These are phyloP conservation scores for Russula foetens DNA, from an alignment of 768 basidiomycete genomes.

Conservation along the genomic window DNA sequence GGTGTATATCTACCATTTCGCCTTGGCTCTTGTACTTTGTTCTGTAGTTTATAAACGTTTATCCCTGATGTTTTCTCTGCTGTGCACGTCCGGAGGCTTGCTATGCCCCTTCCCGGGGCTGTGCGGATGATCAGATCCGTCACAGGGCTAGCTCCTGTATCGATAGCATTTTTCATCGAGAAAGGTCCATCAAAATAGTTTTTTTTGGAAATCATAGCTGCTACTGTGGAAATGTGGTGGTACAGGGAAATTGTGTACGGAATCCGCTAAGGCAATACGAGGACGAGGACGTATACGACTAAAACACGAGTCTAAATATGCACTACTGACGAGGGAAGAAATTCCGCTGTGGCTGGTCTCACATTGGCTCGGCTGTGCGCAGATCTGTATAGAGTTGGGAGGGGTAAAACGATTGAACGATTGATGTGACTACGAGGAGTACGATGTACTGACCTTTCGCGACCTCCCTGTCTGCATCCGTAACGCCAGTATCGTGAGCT, in stretches of 20 bases:
- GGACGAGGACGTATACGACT: background rate
- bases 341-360: background rate
- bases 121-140: background rate
- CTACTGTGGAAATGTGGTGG: slow-evolving; percentile 9
- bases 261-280: background rate
- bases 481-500: slow-evolving; percentile 81
- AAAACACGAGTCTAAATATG: slow-evolving; percentile 7
- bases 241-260: slow-evolving; percentile 14
- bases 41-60: background rate
- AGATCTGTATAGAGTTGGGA: slow-evolving; percentile 1
- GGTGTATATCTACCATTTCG: background rate
- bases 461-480: slow-evolving; percentile 69
- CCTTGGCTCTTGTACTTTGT: background rate
- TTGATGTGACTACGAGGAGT: background rate
- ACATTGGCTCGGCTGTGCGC: slow-evolving; percentile 6
- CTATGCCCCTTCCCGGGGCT: background rate
- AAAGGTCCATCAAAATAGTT: background rate
- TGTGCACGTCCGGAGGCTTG: background rate
- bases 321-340: background rate
- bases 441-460: slow-evolving; percentile 51
- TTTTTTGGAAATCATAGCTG: slow-evolving; percentile 8
- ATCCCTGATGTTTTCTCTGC: background rate
- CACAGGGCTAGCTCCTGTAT: background rate
- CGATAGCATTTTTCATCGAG: background rate
- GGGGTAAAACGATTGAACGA: background rate